A percentile compares a stretch with the other conserved stretches of the same genome.
phyloP scores from a whole-genome alignment of 73 alveolate species.

The Symbiodinium natans region DNA sequence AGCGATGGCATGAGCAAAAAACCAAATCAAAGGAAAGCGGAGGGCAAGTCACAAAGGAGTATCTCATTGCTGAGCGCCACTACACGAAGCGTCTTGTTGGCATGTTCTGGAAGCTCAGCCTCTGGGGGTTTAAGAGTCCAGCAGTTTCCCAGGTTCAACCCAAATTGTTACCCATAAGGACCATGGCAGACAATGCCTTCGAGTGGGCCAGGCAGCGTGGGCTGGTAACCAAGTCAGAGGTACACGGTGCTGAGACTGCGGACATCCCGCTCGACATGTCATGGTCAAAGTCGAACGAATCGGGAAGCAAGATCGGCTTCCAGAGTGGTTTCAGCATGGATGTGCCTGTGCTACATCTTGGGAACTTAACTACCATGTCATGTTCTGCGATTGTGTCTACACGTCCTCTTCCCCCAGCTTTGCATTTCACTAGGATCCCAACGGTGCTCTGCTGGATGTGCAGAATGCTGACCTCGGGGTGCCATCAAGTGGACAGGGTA shows the following conservation, averaged over 20 bases:
- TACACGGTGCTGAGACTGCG: neutral
- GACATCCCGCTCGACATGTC: neutral
- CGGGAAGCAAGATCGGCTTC: neutral
- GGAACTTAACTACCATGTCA: no score
- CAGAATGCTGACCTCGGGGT: neutral
- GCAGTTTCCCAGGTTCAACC: neutral
- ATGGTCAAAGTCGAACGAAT: neutral
- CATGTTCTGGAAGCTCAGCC: no score
- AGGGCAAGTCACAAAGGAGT: neutral
- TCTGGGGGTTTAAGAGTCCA: no score
- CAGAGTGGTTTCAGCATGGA: neutral
- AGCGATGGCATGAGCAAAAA: neutral
- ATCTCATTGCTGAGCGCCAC: neutral
- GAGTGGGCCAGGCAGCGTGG: neutral
- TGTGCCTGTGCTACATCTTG: neutral
- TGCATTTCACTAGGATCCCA: neutral
- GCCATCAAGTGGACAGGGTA: no score
- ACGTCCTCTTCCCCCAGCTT: neutral
- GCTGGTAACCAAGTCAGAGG: neutral
- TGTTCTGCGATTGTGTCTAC: neutral
- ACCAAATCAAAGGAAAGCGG: conserved; percentile 18
- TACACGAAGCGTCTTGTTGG: neutral
- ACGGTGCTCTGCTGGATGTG: neutral
- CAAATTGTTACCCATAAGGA: neutral
- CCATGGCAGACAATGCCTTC: neutral